Evolutionary conservation across 140 eudicot genomes (phyloP), one percentile per base, ranked within the genome.

Genomic region (Bidens hawaiensis): DNA sequence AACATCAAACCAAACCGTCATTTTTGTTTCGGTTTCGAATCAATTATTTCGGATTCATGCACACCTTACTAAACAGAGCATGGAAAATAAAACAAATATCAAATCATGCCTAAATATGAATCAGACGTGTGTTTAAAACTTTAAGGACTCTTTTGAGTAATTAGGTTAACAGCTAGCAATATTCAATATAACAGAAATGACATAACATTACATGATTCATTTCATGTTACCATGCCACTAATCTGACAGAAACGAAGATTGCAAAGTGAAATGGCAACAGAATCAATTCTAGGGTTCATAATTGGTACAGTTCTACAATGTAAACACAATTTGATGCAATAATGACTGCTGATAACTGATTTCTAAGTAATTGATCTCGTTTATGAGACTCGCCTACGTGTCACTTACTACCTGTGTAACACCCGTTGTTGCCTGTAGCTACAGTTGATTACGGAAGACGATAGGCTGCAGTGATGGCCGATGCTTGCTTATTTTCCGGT

Each of bases 191-290:
- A 5, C 49, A 56, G 9, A 69, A 57, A 13, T 3, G 12, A 5
- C 49, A 69, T 45, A 18, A 22, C 31, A 67, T 38, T 36, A 43
- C 27, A 50, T 36, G 21, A 36, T 6, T 24, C 13, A 4, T 18
- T 43, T 43, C 47, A 58, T 57, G 59, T 15, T 58, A 57, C 59
- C 47, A 46, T 61, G 47, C 42, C 65, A 56, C 42, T 9, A 67
- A 55, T 55, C 46, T 40, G 41, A 26, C 22, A 54, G 56, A 27
- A 55, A 24, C 5, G 16, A 7, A 34, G 65, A 21, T 36, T 12
- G 13, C 16, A 34, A 59, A 59, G 30, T 19, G 7, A 49, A 36
- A 62, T 43, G 17, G 16, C n/a, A 62, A 43, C 26, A 45, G 23
- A 62, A 43, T 43, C 16, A 15, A 43, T 43, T 21, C 19, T 62